A percentile compares a stretch with the other conserved stretches of the same genome.
phyloP scores from a whole-genome alignment of 2,329 filamentous ascomycete genomes.

The Fusarium sacchari region DNA sequence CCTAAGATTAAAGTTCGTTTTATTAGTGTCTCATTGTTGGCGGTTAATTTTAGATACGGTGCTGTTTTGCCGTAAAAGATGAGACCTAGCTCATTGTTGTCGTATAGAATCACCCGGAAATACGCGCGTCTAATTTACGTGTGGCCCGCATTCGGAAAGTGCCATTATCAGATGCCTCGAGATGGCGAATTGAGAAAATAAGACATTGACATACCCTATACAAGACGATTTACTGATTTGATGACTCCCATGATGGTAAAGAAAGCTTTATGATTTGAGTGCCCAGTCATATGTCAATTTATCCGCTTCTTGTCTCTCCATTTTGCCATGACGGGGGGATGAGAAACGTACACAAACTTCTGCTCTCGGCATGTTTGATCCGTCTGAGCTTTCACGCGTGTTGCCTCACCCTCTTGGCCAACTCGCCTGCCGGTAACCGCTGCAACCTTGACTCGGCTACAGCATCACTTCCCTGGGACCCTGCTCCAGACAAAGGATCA shows the following conservation, averaged over 20 bases:
- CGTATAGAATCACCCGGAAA: not conserved
- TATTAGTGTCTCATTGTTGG: not conserved
- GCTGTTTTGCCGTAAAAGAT: not conserved
- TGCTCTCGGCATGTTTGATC: not conserved
- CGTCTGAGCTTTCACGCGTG: fast-evolving
- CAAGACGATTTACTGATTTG: fast-evolving
- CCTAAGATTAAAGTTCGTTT: not conserved
- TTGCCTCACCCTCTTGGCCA: not conserved
- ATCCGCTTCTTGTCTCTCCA: not conserved
- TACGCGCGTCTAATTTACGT: not conserved
- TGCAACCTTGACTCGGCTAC: not conserved
- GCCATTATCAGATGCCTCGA: not conserved
- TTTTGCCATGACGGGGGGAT: not conserved
- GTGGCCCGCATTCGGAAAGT: not conserved
- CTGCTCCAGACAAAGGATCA: not conserved
- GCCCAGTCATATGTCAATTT: not conserved
- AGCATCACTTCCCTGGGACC: not conserved
- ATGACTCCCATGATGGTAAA: not conserved
- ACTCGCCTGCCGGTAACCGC: no score
- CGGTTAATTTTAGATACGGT: not conserved
- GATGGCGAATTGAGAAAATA: not conserved
- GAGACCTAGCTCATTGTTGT: not conserved
- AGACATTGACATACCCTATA: not conserved
- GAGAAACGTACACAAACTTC: fast-evolving
- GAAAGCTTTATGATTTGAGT: not conserved